Evolutionary conservation across 192 early-diverging fungal species (phyloP).

Genomic region (Coemansia sp.): DNA sequence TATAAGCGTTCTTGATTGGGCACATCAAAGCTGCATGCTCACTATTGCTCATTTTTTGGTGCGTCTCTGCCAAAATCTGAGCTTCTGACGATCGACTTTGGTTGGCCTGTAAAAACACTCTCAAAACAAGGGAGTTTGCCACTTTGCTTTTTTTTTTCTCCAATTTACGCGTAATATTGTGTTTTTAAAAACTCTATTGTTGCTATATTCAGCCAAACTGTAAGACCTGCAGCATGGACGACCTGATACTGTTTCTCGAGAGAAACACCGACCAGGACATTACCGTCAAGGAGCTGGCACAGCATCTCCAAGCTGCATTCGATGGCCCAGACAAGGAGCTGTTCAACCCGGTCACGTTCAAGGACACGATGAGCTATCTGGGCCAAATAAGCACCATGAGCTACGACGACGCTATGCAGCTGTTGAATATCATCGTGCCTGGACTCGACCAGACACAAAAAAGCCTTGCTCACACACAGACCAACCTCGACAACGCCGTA

Average conservation of each 20-base stretch:
- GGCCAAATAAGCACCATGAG: not conserved
- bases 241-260: conserved; percentile 1
- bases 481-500: too few species aligned
- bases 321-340: not conserved
- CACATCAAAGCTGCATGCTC: too few species aligned
- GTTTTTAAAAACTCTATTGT: not conserved
- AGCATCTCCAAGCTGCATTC: not conserved
- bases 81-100: too few species aligned
- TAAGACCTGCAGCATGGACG: conserved; percentile 1
- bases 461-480: too few species aligned
- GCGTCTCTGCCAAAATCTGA: too few species aligned
- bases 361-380: conserved; percentile 2
- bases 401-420: conserved; percentile 1
- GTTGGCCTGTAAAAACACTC: too few species aligned
- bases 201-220: too few species aligned
- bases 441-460: too few species aligned
- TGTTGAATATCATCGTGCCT: conserved; percentile 13
- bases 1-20: too few species aligned
- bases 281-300: not conserved
- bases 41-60: too few species aligned
- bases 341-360: not conserved
- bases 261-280: not conserved
- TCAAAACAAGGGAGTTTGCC: too few species aligned
- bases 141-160: not conserved
- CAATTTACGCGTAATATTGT: not conserved